Evolutionary conservation across 2,329 filamentous ascomycete species (phyloP).

Genomic region (Pseudopithomyces maydicus): DNA sequence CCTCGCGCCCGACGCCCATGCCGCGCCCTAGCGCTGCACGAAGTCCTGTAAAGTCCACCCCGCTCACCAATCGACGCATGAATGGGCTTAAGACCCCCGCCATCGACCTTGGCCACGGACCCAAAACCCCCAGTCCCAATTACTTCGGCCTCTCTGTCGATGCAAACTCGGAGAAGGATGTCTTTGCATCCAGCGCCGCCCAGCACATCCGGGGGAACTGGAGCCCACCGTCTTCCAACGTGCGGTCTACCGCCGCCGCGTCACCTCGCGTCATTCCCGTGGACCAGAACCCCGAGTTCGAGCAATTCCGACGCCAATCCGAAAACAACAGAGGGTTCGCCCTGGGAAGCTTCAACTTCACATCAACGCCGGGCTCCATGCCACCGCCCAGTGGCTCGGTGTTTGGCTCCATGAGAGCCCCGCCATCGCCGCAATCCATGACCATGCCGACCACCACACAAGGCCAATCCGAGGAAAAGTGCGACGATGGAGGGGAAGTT

Average conservation of each 20-base stretch:
- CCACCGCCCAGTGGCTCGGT: conserved; percentile 30
- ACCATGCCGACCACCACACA: conserved; percentile 20
- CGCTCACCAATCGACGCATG: conserved; percentile 40
- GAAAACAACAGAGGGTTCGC: conserved; percentile 63
- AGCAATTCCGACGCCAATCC: conserved; percentile 72
- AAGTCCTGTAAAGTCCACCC: conserved; percentile 28
- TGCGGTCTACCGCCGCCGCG: conserved; percentile 70
- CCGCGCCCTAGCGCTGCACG: conserved; percentile 33
- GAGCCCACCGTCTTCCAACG: conserved; percentile 72
- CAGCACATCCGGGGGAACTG: conserved; percentile 72
- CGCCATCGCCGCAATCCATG: conserved; percentile 45
- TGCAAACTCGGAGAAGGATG: conserved; percentile 56
- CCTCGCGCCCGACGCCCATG: conserved; percentile 35
- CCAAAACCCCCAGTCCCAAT: conserved; percentile 68
- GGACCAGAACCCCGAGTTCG: conserved; percentile 80
- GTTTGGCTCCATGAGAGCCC: conserved; percentile 27
- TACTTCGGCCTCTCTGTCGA: conserved; percentile 83
- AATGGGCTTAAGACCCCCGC: conserved; percentile 40
- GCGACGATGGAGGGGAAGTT: conserved; percentile 19
- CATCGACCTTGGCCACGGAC: conserved; percentile 32
- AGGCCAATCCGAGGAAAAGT: conserved; percentile 23
- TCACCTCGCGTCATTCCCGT: conserved; percentile 72
- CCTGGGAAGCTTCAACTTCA: conserved; percentile 49
- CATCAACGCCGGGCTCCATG: conserved; percentile 34
- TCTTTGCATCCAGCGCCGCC: conserved; percentile 64